These are phyloP conservation scores for Botrytis deweyae DNA, from an alignment of 2,329 filamentous ascomycete species.

Conservation along the genomic window DNA sequence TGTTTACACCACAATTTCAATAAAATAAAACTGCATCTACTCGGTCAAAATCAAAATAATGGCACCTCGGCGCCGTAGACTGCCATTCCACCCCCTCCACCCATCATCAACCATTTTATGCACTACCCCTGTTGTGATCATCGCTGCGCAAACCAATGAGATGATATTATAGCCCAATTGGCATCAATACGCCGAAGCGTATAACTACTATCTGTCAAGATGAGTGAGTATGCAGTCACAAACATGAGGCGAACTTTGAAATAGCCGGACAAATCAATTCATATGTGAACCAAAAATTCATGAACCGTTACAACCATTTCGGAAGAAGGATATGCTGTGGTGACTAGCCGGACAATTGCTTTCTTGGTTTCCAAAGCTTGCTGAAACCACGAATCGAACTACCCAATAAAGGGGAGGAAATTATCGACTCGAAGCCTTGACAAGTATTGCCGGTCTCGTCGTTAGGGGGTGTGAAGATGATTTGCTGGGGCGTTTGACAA, in stretches of 20 bases:
- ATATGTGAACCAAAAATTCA: conserved; percentile 61
- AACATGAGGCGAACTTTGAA: conserved; percentile 3
- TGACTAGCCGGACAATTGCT: conserved; percentile 67
- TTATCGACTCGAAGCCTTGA: conserved; percentile 79
- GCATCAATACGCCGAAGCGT: neutral
- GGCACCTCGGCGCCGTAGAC: conserved; percentile 4
- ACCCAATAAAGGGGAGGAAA: conserved; percentile 47
- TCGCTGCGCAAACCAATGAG: conserved; percentile 13
- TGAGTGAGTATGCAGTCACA: conserved; percentile 18
- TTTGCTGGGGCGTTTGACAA: conserved; percentile 82
- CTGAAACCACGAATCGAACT: conserved; percentile 62
- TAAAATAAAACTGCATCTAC: neutral
- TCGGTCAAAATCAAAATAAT: conserved; percentile 4
- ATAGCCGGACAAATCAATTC: conserved; percentile 8
- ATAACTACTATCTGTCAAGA: conserved; percentile 14
- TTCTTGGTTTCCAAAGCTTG: conserved; percentile 85
- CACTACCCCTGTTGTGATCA: conserved; percentile 19
- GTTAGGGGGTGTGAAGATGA: conserved; percentile 48
- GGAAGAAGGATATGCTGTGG: conserved; percentile 56
- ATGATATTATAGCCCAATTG: neutral
- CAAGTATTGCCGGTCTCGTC: conserved; percentile 47
- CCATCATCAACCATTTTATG: conserved; percentile 17
- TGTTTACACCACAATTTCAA: neutral
- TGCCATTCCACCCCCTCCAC: neutral
- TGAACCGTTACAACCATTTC: conserved; percentile 68